Conservation (phyloP, 139 green algal species). For the Dunaliella primolecta region DNA sequence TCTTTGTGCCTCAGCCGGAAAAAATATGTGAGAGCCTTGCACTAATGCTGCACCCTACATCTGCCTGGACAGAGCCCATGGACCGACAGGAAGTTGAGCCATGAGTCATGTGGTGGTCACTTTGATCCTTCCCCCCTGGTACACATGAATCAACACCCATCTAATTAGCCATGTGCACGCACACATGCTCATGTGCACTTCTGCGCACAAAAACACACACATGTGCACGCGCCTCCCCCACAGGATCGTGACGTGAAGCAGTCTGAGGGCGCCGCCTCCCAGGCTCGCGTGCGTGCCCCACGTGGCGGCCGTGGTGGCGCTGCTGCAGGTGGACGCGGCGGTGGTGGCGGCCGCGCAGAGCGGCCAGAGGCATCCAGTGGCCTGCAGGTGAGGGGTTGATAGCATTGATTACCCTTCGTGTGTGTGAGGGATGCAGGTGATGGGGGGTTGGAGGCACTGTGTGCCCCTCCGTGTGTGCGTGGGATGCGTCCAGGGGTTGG, state of each 20-base stretch:
- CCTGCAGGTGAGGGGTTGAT: constrained; percentile 47
- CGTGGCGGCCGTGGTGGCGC: constrained; percentile 19
- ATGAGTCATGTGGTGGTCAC: no score
- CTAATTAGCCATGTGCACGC: no score
- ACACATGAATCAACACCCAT: no score
- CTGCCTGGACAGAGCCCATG: no score
- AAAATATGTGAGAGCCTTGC: no score
- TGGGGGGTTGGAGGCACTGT: background rate
- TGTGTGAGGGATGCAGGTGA: no score
- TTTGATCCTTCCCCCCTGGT: no score
- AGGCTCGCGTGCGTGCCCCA: background rate
- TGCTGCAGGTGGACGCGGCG: constrained; percentile 15
- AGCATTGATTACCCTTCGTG: background rate
- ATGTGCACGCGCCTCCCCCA: background rate
- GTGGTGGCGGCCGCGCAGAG: constrained; percentile 15
- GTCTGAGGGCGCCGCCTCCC: constrained; percentile 37
- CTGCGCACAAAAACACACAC: background rate
- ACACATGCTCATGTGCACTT: background rate
- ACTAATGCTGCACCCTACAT: no score
- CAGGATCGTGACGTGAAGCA: constrained; percentile 88
- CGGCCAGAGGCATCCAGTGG: constrained; percentile 51
- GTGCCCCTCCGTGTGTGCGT: background rate
- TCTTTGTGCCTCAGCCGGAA: no score
- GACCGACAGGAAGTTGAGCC: no score
- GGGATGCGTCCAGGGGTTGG: no score